Evolutionary conservation across 2,329 filamentous ascomycete species (phyloP), one percentile per base, ranked within the genome.

Genomic region (Penicillium sp.): DNA sequence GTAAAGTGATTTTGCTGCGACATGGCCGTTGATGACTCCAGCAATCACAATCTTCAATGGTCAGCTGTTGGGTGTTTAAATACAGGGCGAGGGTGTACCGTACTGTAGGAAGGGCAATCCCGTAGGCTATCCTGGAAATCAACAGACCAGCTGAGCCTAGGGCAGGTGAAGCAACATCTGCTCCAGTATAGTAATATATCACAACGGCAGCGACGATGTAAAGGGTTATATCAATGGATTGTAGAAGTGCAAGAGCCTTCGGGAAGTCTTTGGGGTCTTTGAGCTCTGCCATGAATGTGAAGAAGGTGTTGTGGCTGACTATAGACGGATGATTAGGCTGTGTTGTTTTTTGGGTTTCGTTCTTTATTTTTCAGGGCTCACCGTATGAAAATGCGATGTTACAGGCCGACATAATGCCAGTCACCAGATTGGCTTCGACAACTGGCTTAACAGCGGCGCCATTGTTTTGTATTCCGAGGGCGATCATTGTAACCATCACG

Each of bases 191-290:
- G 53, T 77, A 72, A 66, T 87, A 87, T 58, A 85, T 80, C 38
- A 87, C 75, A 15, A 79, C 75, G 6, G 82, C 81, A 0, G 81
- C 81, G n/a, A 84, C 61, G 12, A 83, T 73, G 64, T 87, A 87
- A 29, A 85, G 73, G 19, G 68, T 62, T 0, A 77, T 79, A 53
- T 82, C 79, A 51, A 72, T 69, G 15, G 72, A 68, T 61, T 84
- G 80, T 12, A 83, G 74, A 28, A 81, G 64, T 58, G 74, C 73
- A 51, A 87, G 76, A 6, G 82, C 76, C 62, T 82, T 82, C 33
- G 75, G 72, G 61, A 78, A 83, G 50, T 81, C 75, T 34, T 69
- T 64, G 3, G 81, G 80, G 33, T 78, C 70, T 60, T 77, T 75
- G 62, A 86, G 73, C 64, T 86, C 83, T 40, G 75, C 72, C 56